Evolutionary conservation across 768 basidiomycete genomes (phyloP), one percentile per base, ranked within the genome.

Genomic region (Boletus barrowsii): DNA sequence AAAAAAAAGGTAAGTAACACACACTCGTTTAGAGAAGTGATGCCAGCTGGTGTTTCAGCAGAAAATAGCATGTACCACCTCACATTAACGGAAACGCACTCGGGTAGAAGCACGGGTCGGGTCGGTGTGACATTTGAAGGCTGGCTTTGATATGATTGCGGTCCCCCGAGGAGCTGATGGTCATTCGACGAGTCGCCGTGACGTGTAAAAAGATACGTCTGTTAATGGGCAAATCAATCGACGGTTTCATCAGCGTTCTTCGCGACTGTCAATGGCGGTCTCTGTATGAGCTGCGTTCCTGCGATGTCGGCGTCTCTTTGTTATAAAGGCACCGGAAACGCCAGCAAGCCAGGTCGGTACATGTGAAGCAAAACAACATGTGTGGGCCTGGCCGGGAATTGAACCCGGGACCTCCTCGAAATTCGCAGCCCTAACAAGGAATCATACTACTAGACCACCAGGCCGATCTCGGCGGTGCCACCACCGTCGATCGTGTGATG

Each of bases 341-440:
- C 39, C 14, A 29, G 40, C 39, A 46, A 30, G 20, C 8, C 20
- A 13, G 10, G 17, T 33, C 45, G 53, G 32, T 42, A 20, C 32
- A 30, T 24, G 36, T 46, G 49, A 44, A 49, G 54, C 58, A 67
- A 55, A 52, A 57, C 24, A 48, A 37, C 36, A 47, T 35, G 15
- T 5, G 26, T 3, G 62, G 84, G 83, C 85, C 83, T 84, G 78
- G 80, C 84, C 81, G 84, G 84, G 86, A 86, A 86, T 87, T 86
- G 86, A 88, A 87, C 86, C 85, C 84, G 80, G 84, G 84, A 87
- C 87, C 86, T 87, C 85, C 85, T 86, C 84, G 71, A 63, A n/a
- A 17, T 32, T 22, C 20, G 51, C 26, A 55, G 54, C 79, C 79
- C 79, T 76, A 81, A 81, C 77, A 78, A 80, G 78, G 80, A 80